phyloP scores from a whole-genome alignment of 2,329 filamentous ascomycete genomes.

The Penicillium janthinellum region DNA sequence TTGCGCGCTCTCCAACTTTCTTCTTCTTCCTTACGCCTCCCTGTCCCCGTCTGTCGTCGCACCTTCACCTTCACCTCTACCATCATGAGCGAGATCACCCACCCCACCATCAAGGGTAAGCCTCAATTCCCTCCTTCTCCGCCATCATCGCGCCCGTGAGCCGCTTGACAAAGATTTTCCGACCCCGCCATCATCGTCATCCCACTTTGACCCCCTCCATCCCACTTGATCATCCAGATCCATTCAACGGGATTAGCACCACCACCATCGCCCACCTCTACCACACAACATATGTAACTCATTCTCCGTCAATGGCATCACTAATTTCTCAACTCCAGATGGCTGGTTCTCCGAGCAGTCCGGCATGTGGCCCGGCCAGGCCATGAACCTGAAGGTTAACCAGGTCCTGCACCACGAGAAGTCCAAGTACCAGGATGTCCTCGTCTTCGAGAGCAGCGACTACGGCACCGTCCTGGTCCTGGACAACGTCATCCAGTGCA shows the following conservation, averaged over 20 bases:
- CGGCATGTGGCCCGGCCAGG: constrained; percentile 98
- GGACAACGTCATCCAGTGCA: constrained; percentile 99
- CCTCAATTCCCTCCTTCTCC: constrained; percentile 11
- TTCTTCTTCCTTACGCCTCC: constrained; percentile 23
- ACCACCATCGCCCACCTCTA: constrained; percentile 1
- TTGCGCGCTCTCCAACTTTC: constrained; percentile 24
- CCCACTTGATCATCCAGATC: not conserved
- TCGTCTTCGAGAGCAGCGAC: constrained; percentile 98
- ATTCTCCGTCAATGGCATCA: not conserved
- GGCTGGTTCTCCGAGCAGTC: constrained; percentile 99
- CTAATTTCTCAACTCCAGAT: constrained; percentile 60
- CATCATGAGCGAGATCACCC: constrained; percentile 70
- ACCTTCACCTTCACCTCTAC: constrained; percentile 24
- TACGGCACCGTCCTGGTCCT: constrained; percentile 95
- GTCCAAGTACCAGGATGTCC: constrained; percentile 97
- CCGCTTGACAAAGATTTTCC: not conserved
- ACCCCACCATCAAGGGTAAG: constrained; percentile 76
- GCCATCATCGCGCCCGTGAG: not conserved
- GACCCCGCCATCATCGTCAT: constrained; percentile 22
- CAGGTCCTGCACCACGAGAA: constrained; percentile 99
- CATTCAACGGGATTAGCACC: not conserved
- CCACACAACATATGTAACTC: not conserved
- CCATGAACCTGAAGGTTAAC: constrained; percentile 97
- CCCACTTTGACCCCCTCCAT: constrained; percentile 15
- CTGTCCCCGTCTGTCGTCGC: constrained; percentile 16